Percentiles rank a stretch among this genome's conserved stretches.
These are phyloP conservation scores for Saitozyma podzolica DNA, from an alignment of 768 basidiomycete genomes.

Conservation along the genomic window DNA sequence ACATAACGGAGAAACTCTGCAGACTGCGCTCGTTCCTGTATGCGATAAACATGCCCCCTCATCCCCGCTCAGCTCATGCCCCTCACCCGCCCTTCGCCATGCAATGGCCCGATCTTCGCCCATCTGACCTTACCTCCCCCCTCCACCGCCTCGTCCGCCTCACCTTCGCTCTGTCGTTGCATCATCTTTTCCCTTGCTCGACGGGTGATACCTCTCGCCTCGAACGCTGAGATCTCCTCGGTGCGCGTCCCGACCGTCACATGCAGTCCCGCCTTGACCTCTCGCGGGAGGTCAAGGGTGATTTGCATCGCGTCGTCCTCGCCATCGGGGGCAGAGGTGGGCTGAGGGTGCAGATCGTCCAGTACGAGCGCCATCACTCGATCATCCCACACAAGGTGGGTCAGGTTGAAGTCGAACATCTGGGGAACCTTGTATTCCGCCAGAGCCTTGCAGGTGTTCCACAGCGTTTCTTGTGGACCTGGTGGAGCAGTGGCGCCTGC, in stretches of 20 bases:
- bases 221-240: constrained; percentile 62
- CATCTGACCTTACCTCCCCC: constrained; percentile 31
- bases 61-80: constrained; percentile 38
- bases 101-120: constrained; percentile 24
- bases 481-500: neutral
- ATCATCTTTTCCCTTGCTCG: constrained; percentile 14
- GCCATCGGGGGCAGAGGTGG: constrained; percentile 27
- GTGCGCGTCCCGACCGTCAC: constrained; percentile 79
- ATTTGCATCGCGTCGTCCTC: constrained; percentile 44
- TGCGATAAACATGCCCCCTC: neutral
- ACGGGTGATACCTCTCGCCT: constrained; percentile 59
- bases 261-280: constrained; percentile 64
- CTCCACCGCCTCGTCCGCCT: constrained; percentile 30
- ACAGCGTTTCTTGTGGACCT: constrained; percentile 52
- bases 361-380: constrained; percentile 79
- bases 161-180: constrained; percentile 28
- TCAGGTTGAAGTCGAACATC: constrained; percentile 64
- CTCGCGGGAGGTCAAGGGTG: constrained; percentile 55
- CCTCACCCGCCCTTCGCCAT: constrained; percentile 44
- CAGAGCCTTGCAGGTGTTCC: constrained; percentile 61
- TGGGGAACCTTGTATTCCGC: constrained; percentile 55
- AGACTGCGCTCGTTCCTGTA: neutral
- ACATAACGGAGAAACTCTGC: no score
- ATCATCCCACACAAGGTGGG: constrained; percentile 68
- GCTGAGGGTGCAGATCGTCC: constrained; percentile 57